Evolutionary conservation across 2,329 filamentous ascomycete genomes (phyloP).

Genomic region (Cladosporium sp.): DNA sequence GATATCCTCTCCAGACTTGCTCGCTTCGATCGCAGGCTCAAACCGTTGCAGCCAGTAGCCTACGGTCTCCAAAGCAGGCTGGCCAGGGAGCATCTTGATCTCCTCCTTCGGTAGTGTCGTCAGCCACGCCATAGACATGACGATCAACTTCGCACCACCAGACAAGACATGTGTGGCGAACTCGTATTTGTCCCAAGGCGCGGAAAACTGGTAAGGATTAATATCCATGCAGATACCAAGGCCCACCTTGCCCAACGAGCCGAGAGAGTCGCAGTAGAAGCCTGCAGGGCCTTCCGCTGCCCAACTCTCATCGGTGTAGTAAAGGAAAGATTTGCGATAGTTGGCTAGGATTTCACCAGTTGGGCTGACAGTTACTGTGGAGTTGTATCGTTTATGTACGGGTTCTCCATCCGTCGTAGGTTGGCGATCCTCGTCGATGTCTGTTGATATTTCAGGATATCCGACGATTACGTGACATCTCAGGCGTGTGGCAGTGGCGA

Average conservation of each 20-base stretch:
- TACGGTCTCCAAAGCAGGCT: slow-evolving; percentile 66
- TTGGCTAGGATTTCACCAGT: slow-evolving; percentile 49
- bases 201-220: slow-evolving; percentile 57
- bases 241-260: slow-evolving; percentile 32
- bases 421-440: slow-evolving; percentile 11
- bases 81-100: slow-evolving; percentile 39
- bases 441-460: slow-evolving; percentile 57
- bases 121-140: slow-evolving; percentile 74
- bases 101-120: slow-evolving; percentile 50
- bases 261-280: slow-evolving; percentile 36
- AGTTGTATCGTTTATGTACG: slow-evolving; percentile 47
- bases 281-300: slow-evolving; percentile 32
- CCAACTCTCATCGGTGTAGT: slow-evolving; percentile 63
- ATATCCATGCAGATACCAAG: slow-evolving; percentile 53
- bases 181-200: slow-evolving; percentile 54
- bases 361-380: slow-evolving; percentile 52
- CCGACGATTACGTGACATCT: slow-evolving; percentile 64
- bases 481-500: slow-evolving; percentile 57
- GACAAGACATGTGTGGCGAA: slow-evolving; percentile 53
- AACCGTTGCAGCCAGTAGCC: slow-evolving; percentile 70
- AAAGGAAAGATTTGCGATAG: slow-evolving; percentile 60
- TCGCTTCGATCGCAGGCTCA: slow-evolving; percentile 48
- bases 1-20: slow-evolving; percentile 46
- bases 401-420: slow-evolving; percentile 6
- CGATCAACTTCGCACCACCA: slow-evolving; percentile 53